These are phyloP conservation scores for sunflower (Helianthus annuus) DNA, from an alignment of 129 eudicot species.

Conservation along the genomic window HanXRQr2.0-SUNRISE NC_035442.2:93048025-93048524, in stretches of 20 bases:
- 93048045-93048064: too few species aligned
- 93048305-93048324: slow-evolving; percentile 36
- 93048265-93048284: neutral
- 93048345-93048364: slow-evolving; percentile 13
- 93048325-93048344: slow-evolving; percentile 28
- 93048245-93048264: neutral
- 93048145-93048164: too few species aligned
- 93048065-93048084: too few species aligned
- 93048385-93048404: neutral
- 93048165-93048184: too few species aligned
- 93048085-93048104: too few species aligned
- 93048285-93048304: slow-evolving; percentile 25
- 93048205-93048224: neutral
- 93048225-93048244: neutral
- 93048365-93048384: slow-evolving; percentile 4
- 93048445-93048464: neutral
- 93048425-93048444: slow-evolving; percentile 24
- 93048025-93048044: too few species aligned
- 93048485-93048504: slow-evolving; percentile 28
- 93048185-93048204: too few species aligned
- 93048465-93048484: slow-evolving; percentile 19
- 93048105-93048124: too few species aligned
- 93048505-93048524: slow-evolving; percentile 32
- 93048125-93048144: too few species aligned
- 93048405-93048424: slow-evolving; percentile 29